These are phyloP conservation scores for Boletus edulis DNA, from an alignment of 768 basidiomycete genomes.

Conservation along the genomic window DNA sequence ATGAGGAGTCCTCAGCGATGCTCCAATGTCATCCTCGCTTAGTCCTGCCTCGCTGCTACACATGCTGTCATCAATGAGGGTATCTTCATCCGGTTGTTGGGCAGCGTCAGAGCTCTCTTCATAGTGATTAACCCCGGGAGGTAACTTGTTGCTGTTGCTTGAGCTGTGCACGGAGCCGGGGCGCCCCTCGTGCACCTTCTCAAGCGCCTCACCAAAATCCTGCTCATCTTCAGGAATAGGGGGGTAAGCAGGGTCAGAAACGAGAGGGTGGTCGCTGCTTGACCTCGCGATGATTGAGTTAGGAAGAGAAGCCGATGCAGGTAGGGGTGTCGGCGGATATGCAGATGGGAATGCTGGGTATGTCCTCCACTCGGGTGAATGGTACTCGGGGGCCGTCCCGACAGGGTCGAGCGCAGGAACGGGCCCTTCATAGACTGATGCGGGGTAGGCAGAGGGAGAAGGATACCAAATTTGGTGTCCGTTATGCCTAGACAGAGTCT, in stretches of 20 bases:
- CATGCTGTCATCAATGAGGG: slow-evolving; percentile 24
- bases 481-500: slow-evolving; percentile 12
- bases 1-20: slow-evolving; percentile 65
- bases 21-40: slow-evolving; percentile 57
- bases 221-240: slow-evolving; percentile 44
- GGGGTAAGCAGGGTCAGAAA: slow-evolving; percentile 18
- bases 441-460: slow-evolving; percentile 43
- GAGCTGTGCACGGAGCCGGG: slow-evolving; percentile 56
- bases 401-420: slow-evolving; percentile 1
- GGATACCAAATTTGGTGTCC: slow-evolving; percentile 61
- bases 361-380: slow-evolving; percentile 66
- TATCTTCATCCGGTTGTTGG: slow-evolving; percentile 18
- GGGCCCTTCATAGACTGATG: slow-evolving; percentile 15
- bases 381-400: slow-evolving; percentile 33
- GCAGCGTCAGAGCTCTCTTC: slow-evolving; percentile 1
- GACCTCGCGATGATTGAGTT: slow-evolving; percentile 6
- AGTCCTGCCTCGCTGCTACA: slow-evolving; percentile 25
- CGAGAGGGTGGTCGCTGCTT: not conserved
- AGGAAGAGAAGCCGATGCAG: slow-evolving; percentile 35
- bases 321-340: slow-evolving; percentile 69
- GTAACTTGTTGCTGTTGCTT: slow-evolving; percentile 50
- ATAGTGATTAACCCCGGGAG: slow-evolving; percentile 39
- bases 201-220: slow-evolving; percentile 75
- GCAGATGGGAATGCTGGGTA: slow-evolving; percentile 78
- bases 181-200: slow-evolving; percentile 58